Conservation (phyloP, 805 yeast genomes). For the Kregervanrija pseudodelftensis region DNA sequence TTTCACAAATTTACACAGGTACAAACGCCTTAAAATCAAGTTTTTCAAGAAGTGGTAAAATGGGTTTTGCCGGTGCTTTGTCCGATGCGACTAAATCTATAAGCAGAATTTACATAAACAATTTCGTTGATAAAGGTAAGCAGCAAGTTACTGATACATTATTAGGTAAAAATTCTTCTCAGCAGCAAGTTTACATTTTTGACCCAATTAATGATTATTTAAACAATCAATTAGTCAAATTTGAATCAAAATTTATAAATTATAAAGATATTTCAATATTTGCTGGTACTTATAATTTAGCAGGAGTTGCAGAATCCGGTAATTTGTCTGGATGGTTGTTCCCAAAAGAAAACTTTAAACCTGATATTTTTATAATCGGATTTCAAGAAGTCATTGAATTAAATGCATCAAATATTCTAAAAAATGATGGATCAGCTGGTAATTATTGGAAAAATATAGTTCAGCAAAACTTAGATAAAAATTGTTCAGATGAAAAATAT, state of each 20-base stretch:
- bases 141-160: slow-evolving; percentile 85
- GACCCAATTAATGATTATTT: slow-evolving; percentile 89
- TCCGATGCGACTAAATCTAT: slow-evolving; percentile 96
- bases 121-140: slow-evolving; percentile 85
- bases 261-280: slow-evolving; percentile 55
- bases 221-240: slow-evolving; percentile 48
- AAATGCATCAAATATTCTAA: slow-evolving; percentile 83
- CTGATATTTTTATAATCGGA: slow-evolving; percentile 85
- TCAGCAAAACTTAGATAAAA: slow-evolving; percentile 48
- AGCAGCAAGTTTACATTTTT: slow-evolving; percentile 61
- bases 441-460: slow-evolving; percentile 73
- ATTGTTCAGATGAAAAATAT: slow-evolving; percentile 33
- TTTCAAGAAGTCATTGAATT: slow-evolving; percentile 92
- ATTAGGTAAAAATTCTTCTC: slow-evolving; percentile 73
- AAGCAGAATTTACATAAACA: slow-evolving; percentile 89
- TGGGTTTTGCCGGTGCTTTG: slow-evolving; percentile 95
- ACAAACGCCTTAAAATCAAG: slow-evolving; percentile 96
- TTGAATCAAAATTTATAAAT: slow-evolving; percentile 50
- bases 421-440: slow-evolving; percentile 75
- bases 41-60: slow-evolving; percentile 88
- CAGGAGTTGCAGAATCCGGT: slow-evolving; percentile 54
- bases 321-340: slow-evolving; percentile 78
- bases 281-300: slow-evolving; percentile 82
- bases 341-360: slow-evolving; percentile 52
- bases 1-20: slow-evolving; percentile 93